Conservation (phyloP, 108 stramenopile genomes). For the Hondaea fermentalgiana region DNA sequence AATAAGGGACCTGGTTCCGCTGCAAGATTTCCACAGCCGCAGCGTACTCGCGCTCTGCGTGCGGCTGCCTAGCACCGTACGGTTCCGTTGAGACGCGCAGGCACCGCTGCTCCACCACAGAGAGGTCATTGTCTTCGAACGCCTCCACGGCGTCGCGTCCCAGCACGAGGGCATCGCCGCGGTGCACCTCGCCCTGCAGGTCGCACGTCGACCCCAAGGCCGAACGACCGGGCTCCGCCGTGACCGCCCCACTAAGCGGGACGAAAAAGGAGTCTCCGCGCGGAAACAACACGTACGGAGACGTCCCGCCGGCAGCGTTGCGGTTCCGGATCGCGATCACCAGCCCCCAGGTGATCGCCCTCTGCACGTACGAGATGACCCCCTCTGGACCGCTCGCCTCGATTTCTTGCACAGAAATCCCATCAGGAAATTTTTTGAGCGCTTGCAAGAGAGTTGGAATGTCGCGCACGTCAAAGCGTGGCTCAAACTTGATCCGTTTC, state of each 20-base stretch:
- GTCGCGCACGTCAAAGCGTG: neutral
- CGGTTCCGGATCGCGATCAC: neutral
- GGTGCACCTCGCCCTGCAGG: neutral
- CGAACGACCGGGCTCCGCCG: neutral
- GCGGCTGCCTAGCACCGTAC: neutral
- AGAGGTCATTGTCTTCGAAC: neutral
- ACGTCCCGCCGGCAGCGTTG: neutral
- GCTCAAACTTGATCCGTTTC: neutral
- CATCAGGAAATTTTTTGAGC: neutral
- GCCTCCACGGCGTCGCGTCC: neutral
- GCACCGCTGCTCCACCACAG: neutral
- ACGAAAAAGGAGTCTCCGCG: neutral
- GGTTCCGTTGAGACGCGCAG: neutral
- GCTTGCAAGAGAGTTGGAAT: neutral
- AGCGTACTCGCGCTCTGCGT: neutral
- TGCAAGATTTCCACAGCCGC: neutral
- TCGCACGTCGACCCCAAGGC: neutral
- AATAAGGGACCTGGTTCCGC: neutral
- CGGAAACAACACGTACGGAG: neutral
- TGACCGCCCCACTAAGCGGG: neutral
- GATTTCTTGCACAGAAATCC: neutral
- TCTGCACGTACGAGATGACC: neutral
- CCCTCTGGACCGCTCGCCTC: neutral
- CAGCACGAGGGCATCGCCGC: neutral
- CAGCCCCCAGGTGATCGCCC: neutral